Conservation (phyloP, 78 protist genomes). For the Dictyostelium capitatum region DNA sequence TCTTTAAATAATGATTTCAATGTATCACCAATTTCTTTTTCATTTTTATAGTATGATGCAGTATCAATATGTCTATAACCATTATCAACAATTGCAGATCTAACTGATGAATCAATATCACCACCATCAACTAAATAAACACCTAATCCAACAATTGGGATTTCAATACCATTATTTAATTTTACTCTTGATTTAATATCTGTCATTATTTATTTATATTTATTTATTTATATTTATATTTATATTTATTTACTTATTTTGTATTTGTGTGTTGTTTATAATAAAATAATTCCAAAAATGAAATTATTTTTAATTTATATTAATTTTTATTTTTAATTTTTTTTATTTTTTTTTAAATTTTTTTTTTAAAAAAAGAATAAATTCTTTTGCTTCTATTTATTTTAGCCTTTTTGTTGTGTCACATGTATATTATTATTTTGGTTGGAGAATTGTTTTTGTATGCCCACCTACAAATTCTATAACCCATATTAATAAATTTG, state of each 20-base stretch:
- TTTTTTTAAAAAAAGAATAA: no score
- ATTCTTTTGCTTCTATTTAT: not conserved
- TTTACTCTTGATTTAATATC: conserved; percentile 40
- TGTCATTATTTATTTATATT: not conserved
- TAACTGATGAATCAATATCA: conserved; percentile 28
- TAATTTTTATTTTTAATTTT: not conserved
- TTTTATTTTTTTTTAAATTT: no score
- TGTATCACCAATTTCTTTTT: conserved; percentile 53
- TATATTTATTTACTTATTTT: no score
- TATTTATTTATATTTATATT: no score
- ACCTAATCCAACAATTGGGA: conserved; percentile 71
- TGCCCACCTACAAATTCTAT: no score
- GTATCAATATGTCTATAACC: conserved; percentile 83
- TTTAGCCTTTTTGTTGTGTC: not conserved
- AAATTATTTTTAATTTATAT: not conserved
- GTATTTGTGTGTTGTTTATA: no score
- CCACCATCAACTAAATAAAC: not conserved
- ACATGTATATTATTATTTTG: no score
- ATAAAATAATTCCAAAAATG: not conserved
- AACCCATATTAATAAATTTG: no score
- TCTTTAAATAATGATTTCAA: conserved; percentile 23
- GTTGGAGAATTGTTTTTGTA: no score
- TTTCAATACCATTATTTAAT: conserved; percentile 47
- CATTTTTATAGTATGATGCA: conserved; percentile 65
- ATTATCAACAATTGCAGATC: conserved; percentile 3